These are phyloP conservation scores for Aspergillus proliferans DNA, from an alignment of 2,329 filamentous ascomycete genomes.

Conservation along the genomic window DNA sequence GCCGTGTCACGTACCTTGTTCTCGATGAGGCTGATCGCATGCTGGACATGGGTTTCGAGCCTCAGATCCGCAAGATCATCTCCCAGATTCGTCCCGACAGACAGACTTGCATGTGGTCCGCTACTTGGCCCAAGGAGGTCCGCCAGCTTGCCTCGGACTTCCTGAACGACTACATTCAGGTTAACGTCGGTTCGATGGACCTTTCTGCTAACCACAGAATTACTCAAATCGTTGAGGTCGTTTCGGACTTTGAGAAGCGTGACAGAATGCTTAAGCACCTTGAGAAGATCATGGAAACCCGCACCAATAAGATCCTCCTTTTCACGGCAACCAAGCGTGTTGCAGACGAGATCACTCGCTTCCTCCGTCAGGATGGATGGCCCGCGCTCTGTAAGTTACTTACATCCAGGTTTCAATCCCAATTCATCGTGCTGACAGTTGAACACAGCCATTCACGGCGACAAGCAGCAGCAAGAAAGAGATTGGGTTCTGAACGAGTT, in stretches of 20 bases:
- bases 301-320: constrained; percentile 88
- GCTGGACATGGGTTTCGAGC: constrained; percentile 99
- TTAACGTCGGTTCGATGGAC: constrained; percentile 96
- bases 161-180: constrained; percentile 93
- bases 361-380: constrained; percentile 96
- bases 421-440: constrained; percentile 30
- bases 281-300: constrained; percentile 96
- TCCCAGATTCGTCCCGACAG: constrained; percentile 94
- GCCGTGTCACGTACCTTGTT: constrained; percentile 94
- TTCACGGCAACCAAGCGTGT: constrained; percentile 86
- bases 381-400: constrained; percentile 76
- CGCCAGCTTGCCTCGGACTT: constrained; percentile 86
- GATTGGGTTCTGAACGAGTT: constrained; percentile 99
- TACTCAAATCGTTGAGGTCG: constrained; percentile 94
- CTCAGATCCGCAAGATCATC: constrained; percentile 98
- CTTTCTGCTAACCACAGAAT: constrained; percentile 96
- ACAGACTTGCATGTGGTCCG: constrained; percentile 99
- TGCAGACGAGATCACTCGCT: constrained; percentile 94
- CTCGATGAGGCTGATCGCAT: constrained; percentile 99
- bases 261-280: constrained; percentile 96
- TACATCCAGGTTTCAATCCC: constrained; percentile 14
- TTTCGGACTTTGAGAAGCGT: constrained; percentile 94
- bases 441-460: constrained; percentile 80
- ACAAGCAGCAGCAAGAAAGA: constrained; percentile 99
- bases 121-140: constrained; percentile 98